Conservation (phyloP, 768 basidiomycete species). For the Pleurotus platypus region DNA sequence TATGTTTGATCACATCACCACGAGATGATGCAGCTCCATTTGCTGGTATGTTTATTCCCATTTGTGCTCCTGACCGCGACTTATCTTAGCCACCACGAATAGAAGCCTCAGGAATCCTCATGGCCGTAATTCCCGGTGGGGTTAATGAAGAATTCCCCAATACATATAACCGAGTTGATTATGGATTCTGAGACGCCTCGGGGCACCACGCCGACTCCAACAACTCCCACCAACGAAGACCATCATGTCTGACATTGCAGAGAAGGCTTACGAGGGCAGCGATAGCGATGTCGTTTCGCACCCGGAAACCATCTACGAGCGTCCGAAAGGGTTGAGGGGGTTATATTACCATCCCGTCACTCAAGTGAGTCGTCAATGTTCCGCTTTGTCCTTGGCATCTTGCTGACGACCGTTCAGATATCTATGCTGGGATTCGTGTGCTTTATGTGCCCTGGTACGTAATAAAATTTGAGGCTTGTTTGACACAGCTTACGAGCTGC, state of each 20-base stretch:
- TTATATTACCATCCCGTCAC: slow-evolving; percentile 57
- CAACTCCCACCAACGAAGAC: neutral
- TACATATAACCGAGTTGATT: too few species aligned
- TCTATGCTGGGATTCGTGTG: slow-evolving; percentile 68
- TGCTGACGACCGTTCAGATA: slow-evolving; percentile 24
- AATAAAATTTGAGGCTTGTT: slow-evolving; percentile 11
- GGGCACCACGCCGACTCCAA: too few species aligned
- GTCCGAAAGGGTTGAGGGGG: slow-evolving; percentile 49
- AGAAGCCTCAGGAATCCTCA: too few species aligned
- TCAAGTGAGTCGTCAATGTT: slow-evolving; percentile 27
- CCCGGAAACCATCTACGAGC: slow-evolving; percentile 32
- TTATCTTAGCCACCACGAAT: too few species aligned
- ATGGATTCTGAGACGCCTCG: too few species aligned
- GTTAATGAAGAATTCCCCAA: too few species aligned
- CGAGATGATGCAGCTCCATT: too few species aligned
- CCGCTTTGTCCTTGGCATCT: neutral
- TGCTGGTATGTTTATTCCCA: too few species aligned
- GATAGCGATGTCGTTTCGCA: slow-evolving; percentile 16
- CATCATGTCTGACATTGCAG: slow-evolving; percentile 6
- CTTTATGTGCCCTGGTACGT: slow-evolving; percentile 56
- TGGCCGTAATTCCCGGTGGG: too few species aligned
- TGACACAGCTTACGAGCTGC: slow-evolving; percentile 24
- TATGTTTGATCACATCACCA: too few species aligned
- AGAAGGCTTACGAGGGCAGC: slow-evolving; percentile 19
- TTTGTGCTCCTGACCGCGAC: too few species aligned